Evolutionary conservation across 139 green algal species (phyloP).

Genomic region (Coelastrella sp.): DNA sequence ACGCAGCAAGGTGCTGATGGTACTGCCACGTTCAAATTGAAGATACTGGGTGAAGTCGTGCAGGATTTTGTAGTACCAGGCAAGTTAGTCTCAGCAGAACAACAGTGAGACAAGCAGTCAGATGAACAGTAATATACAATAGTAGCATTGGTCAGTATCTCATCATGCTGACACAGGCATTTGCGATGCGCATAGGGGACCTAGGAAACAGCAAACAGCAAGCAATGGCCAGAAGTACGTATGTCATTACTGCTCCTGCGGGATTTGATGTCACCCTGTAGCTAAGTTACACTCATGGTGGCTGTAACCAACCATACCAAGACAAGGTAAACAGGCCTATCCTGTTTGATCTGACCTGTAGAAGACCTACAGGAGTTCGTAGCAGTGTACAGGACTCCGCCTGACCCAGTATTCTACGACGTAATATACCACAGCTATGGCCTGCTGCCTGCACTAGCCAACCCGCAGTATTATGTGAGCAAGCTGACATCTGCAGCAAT

Average conservation of each 20-base stretch:
- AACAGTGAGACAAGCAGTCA: too few relatives aligned
- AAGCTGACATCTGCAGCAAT: constrained; percentile 39
- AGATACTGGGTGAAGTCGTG: constrained; percentile 35
- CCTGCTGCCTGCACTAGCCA: constrained; percentile 26
- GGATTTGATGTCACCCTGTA: too few relatives aligned
- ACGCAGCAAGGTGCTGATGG: neutral
- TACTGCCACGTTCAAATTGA: constrained; percentile 20
- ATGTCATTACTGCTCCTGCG: too few relatives aligned
- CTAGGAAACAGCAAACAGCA: neutral
- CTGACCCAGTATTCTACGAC: constrained; percentile 39
- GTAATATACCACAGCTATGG: constrained; percentile 26
- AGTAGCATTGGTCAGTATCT: too few relatives aligned
- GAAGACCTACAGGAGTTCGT: constrained; percentile 9
- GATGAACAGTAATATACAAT: too few relatives aligned
- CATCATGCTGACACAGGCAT: too few relatives aligned
- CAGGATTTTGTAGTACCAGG: constrained; percentile 28
- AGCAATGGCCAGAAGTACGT: too few relatives aligned
- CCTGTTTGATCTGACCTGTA: neutral
- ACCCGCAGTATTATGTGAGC: constrained; percentile 27
- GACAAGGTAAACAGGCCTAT: too few relatives aligned
- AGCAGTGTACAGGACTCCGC: constrained; percentile 19
- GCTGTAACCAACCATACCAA: too few relatives aligned
- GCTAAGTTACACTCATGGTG: too few relatives aligned
- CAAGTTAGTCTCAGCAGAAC: neutral
- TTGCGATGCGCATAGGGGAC: neutral